Evolutionary conservation across 2,329 filamentous ascomycete species (phyloP).

Genomic region (Ophiocordyceps robertsii): DNA sequence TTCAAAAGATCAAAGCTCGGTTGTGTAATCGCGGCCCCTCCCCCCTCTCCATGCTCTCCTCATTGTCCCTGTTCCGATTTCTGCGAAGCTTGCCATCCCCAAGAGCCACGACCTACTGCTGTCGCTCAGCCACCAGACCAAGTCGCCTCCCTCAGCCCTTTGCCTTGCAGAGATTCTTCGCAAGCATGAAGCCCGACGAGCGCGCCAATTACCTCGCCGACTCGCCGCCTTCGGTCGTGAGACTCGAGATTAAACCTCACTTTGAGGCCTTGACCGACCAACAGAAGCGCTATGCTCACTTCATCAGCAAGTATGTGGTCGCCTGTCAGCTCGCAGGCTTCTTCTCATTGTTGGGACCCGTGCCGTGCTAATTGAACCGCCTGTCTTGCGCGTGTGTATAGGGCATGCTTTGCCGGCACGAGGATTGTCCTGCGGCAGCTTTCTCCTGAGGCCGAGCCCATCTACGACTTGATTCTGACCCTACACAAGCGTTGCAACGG

Average conservation of each 20-base stretch:
- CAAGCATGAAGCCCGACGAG: slow-evolving; percentile 44
- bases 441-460: slow-evolving; percentile 67
- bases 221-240: slow-evolving; percentile 75
- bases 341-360: not conserved
- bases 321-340: not conserved
- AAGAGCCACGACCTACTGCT: slow-evolving; percentile 15
- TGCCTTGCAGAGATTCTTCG: slow-evolving; percentile 5
- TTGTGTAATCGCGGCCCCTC: not conserved
- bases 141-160: not conserved
- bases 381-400: slow-evolving; percentile 17
- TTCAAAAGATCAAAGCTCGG: not conserved
- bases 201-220: slow-evolving; percentile 77
- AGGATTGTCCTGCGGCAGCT: slow-evolving; percentile 70
- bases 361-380: not conserved
- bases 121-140: slow-evolving; percentile 7
- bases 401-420: slow-evolving; percentile 64
- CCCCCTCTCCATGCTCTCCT: not conserved
- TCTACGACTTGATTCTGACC: slow-evolving; percentile 68
- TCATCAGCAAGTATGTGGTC: slow-evolving; percentile 56
- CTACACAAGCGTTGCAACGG: slow-evolving; percentile 54
- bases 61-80: not conserved
- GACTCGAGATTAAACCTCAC: slow-evolving; percentile 82
- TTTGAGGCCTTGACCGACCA: slow-evolving; percentile 65
- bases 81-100: not conserved
- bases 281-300: slow-evolving; percentile 85